Conservation (phyloP, 1,139 yeast species). For the Taphrina communis region DNA sequence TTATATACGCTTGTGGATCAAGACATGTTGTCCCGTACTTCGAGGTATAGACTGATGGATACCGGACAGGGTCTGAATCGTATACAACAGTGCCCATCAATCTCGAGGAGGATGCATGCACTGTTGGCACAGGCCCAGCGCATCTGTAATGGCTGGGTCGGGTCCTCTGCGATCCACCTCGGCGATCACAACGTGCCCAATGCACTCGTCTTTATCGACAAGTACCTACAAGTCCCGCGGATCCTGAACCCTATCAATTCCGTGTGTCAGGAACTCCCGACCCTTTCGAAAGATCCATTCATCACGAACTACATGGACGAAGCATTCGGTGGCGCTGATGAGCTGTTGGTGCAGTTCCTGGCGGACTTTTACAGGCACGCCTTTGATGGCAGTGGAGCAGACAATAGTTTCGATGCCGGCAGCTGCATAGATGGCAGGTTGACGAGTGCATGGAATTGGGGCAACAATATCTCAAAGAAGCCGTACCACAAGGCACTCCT, state of each 20-base stretch:
- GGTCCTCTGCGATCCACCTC: slow-evolving; percentile 73
- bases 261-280: slow-evolving; percentile 61
- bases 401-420: slow-evolving; percentile 77
- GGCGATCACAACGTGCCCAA: slow-evolving; percentile 83
- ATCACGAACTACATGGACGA: slow-evolving; percentile 59
- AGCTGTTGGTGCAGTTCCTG: slow-evolving; percentile 60
- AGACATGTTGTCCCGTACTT: slow-evolving; percentile 61
- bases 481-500: slow-evolving; percentile 65
- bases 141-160: slow-evolving; percentile 67
- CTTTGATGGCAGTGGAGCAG: slow-evolving; percentile 76
- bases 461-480: slow-evolving; percentile 68
- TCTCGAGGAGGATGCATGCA: slow-evolving; percentile 70
- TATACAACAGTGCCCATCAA: slow-evolving; percentile 69
- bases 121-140: slow-evolving; percentile 66
- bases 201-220: slow-evolving; percentile 73
- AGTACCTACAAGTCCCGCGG: slow-evolving; percentile 75
- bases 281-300: slow-evolving; percentile 58
- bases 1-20: slow-evolving; percentile 75
- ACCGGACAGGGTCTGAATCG: slow-evolving; percentile 81
- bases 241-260: slow-evolving; percentile 71
- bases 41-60: slow-evolving; percentile 64
- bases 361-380: slow-evolving; percentile 75
- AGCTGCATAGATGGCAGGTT: slow-evolving; percentile 79
- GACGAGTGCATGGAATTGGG: slow-evolving; percentile 81
- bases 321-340: slow-evolving; percentile 63